A percentile compares a stretch with the other conserved stretches of the same genome.
Evolutionary conservation across 768 basidiomycete genomes (phyloP).

Genomic region (Psilocybe azurescens): DNA sequence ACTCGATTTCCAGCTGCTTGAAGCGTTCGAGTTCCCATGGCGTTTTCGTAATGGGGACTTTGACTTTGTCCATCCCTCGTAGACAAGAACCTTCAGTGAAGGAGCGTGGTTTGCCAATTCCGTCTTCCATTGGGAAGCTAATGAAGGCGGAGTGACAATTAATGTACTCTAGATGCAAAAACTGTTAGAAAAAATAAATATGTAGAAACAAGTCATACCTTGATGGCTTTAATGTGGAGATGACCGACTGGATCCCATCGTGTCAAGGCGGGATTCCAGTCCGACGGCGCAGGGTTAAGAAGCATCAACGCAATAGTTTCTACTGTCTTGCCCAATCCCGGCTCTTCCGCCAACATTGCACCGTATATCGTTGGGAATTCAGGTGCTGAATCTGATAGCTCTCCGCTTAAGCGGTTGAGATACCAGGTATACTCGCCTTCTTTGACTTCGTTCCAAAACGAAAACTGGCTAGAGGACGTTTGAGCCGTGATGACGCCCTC

Average conservation of each 20-base stretch:
- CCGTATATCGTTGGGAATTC: conserved; percentile 51
- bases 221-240: conserved; percentile 72
- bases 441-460: conserved; percentile 54
- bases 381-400: conserved; percentile 37
- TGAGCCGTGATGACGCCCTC: conserved; percentile 52
- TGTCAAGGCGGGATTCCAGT: conserved; percentile 49
- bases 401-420: conserved; percentile 67
- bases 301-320: conserved; percentile 85
- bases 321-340: conserved; percentile 88
- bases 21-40: conserved; percentile 43
- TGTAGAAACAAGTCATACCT: conserved; percentile 45
- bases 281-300: conserved; percentile 67
- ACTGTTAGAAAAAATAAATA: not conserved
- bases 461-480: conserved; percentile 40
- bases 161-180: conserved; percentile 67
- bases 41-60: conserved; percentile 53
- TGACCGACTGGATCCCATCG: conserved; percentile 66
- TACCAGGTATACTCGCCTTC: conserved; percentile 54
- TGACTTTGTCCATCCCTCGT: conserved; percentile 80
- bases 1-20: conserved; percentile 24
- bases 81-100: conserved; percentile 74
- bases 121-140: conserved; percentile 86
- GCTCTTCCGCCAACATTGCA: conserved; percentile 90
- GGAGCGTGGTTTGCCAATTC: conserved; percentile 82
- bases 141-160: conserved; percentile 81